Evolutionary conservation across 2,329 filamentous ascomycete genomes (phyloP).

Genomic region (Myrmaecium sp.): DNA sequence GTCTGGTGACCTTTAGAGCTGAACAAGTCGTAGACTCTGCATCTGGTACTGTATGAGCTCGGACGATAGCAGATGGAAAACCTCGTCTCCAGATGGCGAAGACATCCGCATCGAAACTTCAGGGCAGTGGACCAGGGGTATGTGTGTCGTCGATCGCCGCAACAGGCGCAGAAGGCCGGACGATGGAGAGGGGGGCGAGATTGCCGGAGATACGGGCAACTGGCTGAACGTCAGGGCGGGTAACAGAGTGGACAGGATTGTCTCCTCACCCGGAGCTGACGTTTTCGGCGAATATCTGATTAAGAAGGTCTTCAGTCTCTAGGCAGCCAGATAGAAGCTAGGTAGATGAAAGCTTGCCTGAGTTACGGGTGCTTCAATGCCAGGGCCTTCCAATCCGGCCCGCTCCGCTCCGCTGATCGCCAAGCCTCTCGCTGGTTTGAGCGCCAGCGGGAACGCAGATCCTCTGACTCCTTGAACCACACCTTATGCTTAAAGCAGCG

Average conservation of each 20-base stretch:
- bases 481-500: too few relatives aligned
- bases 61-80: background rate
- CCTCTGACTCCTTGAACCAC: too few relatives aligned
- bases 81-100: conserved; percentile 31
- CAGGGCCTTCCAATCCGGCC: too few relatives aligned
- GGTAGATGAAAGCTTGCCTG: too few relatives aligned
- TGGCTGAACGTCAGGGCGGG: conserved; percentile 63
- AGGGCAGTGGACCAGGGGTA: conserved; percentile 89
- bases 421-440: too few relatives aligned
- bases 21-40: too few relatives aligned
- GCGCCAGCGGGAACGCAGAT: too few relatives aligned
- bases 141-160: conserved; percentile 71
- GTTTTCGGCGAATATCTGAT: conserved; percentile 50
- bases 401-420: too few relatives aligned
- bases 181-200: conserved; percentile 23
- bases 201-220: conserved; percentile 52
- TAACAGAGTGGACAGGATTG: conserved; percentile 64
- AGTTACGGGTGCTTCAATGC: too few relatives aligned
- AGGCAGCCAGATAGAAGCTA: too few relatives aligned
- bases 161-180: conserved; percentile 33
- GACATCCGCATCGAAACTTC: conserved; percentile 80
- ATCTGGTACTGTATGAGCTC: conserved; percentile 19
- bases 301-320: conserved; percentile 50
- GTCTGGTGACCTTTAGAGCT: too few relatives aligned
- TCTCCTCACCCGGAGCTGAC: conserved; percentile 49